These are phyloP conservation scores for Suillus variegatus DNA, from an alignment of 768 basidiomycete species.

Conservation along the genomic window DNA sequence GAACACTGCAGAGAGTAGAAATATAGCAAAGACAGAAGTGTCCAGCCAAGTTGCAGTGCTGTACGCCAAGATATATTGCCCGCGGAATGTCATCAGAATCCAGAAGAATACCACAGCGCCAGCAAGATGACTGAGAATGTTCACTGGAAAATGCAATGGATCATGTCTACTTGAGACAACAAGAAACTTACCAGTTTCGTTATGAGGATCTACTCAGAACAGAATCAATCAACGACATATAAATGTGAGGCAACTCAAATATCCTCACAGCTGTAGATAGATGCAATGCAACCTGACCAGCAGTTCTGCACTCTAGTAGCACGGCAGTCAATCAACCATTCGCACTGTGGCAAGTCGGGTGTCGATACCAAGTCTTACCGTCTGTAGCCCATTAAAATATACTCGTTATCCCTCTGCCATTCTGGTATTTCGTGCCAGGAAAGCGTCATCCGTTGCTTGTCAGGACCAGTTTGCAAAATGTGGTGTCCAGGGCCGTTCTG, in stretches of 20 bases:
- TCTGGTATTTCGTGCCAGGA: constrained; percentile 61
- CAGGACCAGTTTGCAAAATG: constrained; percentile 2
- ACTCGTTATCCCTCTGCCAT: constrained; percentile 78
- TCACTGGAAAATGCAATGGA: constrained; percentile 50
- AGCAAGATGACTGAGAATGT: constrained; percentile 83
- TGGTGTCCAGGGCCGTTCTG: constrained; percentile 12
- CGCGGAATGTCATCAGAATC: constrained; percentile 54
- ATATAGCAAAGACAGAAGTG: constrained; percentile 57
- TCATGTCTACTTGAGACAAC: background rate
- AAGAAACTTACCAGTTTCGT: constrained; percentile 61
- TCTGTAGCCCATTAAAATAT: constrained; percentile 69
- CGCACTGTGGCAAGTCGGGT: constrained; percentile 6
- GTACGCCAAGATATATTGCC: constrained; percentile 51
- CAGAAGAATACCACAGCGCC: constrained; percentile 63
- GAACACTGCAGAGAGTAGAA: constrained; percentile 68
- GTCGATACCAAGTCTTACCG: constrained; percentile 41
- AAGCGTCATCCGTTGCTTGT: constrained; percentile 29
- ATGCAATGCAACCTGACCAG: constrained; percentile 63
- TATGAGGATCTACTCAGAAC: constrained; percentile 62
- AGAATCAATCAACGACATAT: constrained; percentile 18
- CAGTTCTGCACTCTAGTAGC: constrained; percentile 52
- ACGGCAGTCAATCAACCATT: constrained; percentile 6
- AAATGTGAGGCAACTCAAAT: constrained; percentile 13
- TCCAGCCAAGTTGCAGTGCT: constrained; percentile 63
- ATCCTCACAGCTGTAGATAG: constrained; percentile 67